Evolutionary conservation across 352 stramenopile species (phyloP), one percentile per base, ranked within the genome.

Genomic region (Globisporangium yorkense): DNA sequence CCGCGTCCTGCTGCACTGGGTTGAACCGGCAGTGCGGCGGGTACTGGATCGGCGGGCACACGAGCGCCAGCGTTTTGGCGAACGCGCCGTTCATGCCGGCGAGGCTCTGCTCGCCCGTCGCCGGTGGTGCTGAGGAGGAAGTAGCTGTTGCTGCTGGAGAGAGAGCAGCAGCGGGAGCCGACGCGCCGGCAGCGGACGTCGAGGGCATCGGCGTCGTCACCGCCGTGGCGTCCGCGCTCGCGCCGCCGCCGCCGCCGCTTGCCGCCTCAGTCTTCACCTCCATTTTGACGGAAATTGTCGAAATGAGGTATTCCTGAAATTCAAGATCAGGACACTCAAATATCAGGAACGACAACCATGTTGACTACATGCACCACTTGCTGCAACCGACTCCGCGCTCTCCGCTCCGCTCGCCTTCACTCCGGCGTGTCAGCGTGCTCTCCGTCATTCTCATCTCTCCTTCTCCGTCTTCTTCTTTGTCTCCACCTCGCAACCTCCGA

Each of bases 1-100:
- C 80, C 18, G 83, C 76, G 59, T 93, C 83, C 45, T 86, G 75
- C 33, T 88, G 83, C 61, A 93, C 77, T 4, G 83, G 83, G 55
- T 93, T 93, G 51, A 89, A 87, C n/a, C 80, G 83, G 57, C 77
- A 89, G 62, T 90, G 83, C 50, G 83, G 83, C 39, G 83, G 80
- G 67, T 93, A 93, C 67, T 91, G 79, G 59, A 93, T 89, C 13
- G 78, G 81, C 35, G 83, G 77, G 40, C 82, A 88, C 59, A 91
- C 83, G 15, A 91, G 72, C 48, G 77, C 76, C 48, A 93, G 68
- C 59, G 79, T 83, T 53, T 85, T 86, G 39, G 80, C 83, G 58
- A 91, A 88, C 51, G 79, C 62, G 37, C 67, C 64, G 62, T 93
- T 93, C 83, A 93, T 93, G 47, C 84, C 71, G 37, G 65, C 61